Conservation (phyloP, 129 eudicot species). For the Ambrosia artemisiifolia region DNA sequence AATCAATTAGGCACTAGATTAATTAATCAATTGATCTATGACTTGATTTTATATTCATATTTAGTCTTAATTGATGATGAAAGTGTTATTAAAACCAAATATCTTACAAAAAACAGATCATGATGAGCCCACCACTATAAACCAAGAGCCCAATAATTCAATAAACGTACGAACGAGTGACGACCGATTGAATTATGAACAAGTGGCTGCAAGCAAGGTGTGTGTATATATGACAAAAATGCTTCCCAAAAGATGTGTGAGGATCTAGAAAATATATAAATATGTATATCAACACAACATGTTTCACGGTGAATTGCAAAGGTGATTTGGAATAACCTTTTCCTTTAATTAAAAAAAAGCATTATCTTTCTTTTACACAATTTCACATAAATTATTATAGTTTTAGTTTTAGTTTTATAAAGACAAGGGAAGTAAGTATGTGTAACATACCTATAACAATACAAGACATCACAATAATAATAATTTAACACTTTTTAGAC, state of each 20-base stretch:
- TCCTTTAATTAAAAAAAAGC: background rate
- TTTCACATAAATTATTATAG: background rate
- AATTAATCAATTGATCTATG: background rate
- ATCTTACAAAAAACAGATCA: background rate
- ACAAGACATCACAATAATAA: background rate
- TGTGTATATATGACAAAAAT: slow-evolving; percentile 6
- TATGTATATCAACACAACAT: background rate
- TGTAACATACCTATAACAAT: background rate
- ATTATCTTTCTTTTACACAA: background rate
- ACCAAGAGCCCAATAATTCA: background rate
- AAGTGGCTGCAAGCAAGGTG: slow-evolving; percentile 4
- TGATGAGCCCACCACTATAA: background rate
- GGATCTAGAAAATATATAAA: background rate
- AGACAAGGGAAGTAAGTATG: background rate
- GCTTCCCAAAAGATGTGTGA: background rate
- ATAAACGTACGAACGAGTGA: background rate
- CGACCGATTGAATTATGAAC: background rate
- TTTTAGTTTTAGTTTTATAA: background rate
- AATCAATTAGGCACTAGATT: slow-evolving; percentile 1
- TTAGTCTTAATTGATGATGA: background rate
- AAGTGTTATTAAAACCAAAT: background rate
- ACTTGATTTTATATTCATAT: background rate
- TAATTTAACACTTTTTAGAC: background rate
- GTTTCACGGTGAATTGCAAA: background rate
- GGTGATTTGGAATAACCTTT: background rate